Conservation (phyloP, 768 basidiomycete genomes). For the Mycena polygramma region DNA sequence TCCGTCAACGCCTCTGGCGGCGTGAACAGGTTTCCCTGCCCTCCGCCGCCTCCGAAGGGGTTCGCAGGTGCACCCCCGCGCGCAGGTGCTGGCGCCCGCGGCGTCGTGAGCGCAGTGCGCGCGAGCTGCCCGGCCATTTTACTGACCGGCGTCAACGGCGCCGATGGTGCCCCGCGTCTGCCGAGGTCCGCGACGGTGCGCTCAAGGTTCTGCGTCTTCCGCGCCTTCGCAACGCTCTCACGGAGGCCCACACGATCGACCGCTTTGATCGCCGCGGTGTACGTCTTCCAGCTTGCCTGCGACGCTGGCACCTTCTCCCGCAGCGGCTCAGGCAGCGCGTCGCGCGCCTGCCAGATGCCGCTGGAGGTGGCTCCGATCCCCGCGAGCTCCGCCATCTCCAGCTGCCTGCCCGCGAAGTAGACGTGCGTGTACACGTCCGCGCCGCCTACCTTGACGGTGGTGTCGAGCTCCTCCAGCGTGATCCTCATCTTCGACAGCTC, state of each 20-base stretch:
- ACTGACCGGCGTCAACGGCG: neutral
- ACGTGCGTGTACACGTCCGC: neutral
- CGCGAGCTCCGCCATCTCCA: neutral
- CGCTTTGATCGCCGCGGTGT: neutral
- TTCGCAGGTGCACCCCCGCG: neutral
- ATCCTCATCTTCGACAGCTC: slow-evolving; percentile 19
- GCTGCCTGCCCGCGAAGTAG: neutral
- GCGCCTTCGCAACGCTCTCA: neutral
- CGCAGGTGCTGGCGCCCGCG: neutral
- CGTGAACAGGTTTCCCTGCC: neutral
- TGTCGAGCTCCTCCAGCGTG: neutral
- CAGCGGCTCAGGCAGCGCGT: neutral
- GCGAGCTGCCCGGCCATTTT: neutral
- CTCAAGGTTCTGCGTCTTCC: neutral
- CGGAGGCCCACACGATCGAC: neutral
- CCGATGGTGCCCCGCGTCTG: neutral
- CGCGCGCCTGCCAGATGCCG: slow-evolving; percentile 1
- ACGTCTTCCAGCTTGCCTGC: neutral
- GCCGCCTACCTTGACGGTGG: slow-evolving; percentile 6
- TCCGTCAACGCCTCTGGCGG: neutral
- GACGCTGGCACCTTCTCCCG: neutral
- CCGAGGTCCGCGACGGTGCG: slow-evolving; percentile 10
- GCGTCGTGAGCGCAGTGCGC: neutral
- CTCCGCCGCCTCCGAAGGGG: neutral
- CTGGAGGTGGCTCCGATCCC: neutral